Base-by-base conservation (phyloP, 768 basidiomycete species). In the Megacollybia marginata region DNA sequence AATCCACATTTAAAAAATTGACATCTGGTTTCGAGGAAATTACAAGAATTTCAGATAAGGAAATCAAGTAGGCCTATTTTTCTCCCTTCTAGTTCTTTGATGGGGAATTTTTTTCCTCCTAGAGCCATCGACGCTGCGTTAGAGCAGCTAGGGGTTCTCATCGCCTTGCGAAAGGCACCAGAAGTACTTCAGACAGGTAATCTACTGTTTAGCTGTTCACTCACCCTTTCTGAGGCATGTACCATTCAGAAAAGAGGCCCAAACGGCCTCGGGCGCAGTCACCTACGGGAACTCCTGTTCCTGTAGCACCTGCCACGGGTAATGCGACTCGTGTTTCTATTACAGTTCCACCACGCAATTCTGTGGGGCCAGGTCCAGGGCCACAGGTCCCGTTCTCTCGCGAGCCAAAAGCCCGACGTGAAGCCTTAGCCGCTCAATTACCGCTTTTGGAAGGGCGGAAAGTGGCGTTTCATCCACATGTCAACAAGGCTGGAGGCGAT, bases 211-310 rank as follows among this genome's bases (percentile, higher is more conserved):
- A 28, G 6, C 9, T 33, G 10, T 34, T 48, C 28, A 13, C 13
- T 47, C 42, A 28, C 23, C 23, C 23, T 2, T 9, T 31, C 13
- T 13, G 9, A 45, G 36, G 48, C 19, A 18, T 15, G 40, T 8
- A 44, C 48, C 50, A 47, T 28, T 40, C 46, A 79, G 87, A 89
- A 54, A 91, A 91, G 65, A 78, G 90, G 40, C 78, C 74, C 50
- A 90, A 91, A 65, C 83, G 89, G 18, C 85, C 82, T 15, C 70
- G 86, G 54, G 80, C 74, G 2, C 74, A 79, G 19, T 89, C 90
- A 9, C 88, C 90, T 7, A 67, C 79, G 5, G 73, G 75, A 13
- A 72, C 79, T 48, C 69, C 76, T n/a, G 57, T 66, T 15, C 62
- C 65, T 47, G 58, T 61, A 46, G 58, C 62, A 38, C 59, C 63